phyloP scores from a whole-genome alignment of 768 basidiomycete species.

The Boletus rubropictus region DNA sequence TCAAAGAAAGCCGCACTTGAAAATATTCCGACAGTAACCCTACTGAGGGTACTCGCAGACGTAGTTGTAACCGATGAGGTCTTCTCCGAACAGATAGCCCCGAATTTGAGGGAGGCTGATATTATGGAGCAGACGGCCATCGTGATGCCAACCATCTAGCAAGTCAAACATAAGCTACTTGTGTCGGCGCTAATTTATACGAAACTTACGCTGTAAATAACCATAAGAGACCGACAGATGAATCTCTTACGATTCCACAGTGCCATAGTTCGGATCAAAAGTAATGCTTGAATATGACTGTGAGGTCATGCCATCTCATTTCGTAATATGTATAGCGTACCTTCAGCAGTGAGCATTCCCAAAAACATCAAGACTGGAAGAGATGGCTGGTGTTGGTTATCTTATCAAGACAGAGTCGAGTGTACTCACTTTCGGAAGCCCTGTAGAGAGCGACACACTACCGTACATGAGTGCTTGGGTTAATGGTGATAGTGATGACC shows the following conservation, averaged over 20 bases:
- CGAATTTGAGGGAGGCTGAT: slow-evolving; percentile 5
- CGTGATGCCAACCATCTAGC: not conserved
- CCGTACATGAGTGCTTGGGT: not conserved
- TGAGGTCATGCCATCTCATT: not conserved
- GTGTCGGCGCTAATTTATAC: no score
- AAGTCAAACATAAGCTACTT: not conserved
- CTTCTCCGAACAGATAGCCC: slow-evolving; percentile 2
- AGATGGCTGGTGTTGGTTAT: not conserved
- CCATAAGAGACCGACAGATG: not conserved
- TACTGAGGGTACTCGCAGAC: not conserved
- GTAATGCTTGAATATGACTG: not conserved
- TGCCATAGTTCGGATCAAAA: slow-evolving; percentile 10
- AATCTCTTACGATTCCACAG: slow-evolving; percentile 1
- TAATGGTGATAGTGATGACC: not conserved
- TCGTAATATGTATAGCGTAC: not conserved
- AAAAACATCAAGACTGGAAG: slow-evolving; percentile 2
- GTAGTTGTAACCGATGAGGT: not conserved
- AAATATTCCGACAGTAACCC: slow-evolving; percentile 5
- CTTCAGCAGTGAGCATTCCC: slow-evolving; percentile 7
- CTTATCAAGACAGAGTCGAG: not conserved
- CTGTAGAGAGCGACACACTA: slow-evolving; percentile 10
- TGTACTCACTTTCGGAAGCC: slow-evolving; percentile 3
- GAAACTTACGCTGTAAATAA: slow-evolving; percentile 1
- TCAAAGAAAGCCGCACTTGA: slow-evolving; percentile 10
- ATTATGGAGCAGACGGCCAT: slow-evolving; percentile 5